These are phyloP conservation scores for Phytopythium montanum DNA, from an alignment of 352 stramenopile genomes.

Conservation along the genomic window DNA sequence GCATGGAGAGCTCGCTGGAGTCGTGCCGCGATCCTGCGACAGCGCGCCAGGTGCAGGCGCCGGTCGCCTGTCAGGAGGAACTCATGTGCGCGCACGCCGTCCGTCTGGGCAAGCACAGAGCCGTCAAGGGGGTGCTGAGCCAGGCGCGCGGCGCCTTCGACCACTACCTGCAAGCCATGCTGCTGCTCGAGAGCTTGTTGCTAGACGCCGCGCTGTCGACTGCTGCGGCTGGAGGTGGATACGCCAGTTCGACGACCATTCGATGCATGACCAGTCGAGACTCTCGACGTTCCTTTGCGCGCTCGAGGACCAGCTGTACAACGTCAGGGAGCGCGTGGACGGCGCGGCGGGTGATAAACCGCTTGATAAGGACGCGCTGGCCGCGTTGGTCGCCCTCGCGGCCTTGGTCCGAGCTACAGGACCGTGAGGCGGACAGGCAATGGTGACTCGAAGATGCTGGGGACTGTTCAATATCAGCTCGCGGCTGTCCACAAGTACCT, in stretches of 20 bases:
- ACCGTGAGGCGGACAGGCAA: background rate
- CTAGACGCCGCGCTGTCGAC: conserved; percentile 29
- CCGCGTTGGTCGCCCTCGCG: background rate
- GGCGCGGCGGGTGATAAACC: conserved; percentile 7
- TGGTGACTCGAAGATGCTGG: too few relatives aligned
- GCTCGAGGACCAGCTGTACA: conserved; percentile 49
- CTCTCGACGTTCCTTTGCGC: conserved; percentile 43
- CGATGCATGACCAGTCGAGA: conserved; percentile 50
- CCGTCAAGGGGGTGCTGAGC: conserved; percentile 67
- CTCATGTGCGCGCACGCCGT: conserved; percentile 62
- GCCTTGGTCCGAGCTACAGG: conserved; percentile 1
- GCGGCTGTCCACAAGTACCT: too few relatives aligned
- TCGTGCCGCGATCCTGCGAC: conserved; percentile 11
- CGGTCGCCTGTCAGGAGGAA: conserved; percentile 50
- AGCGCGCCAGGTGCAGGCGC: conserved; percentile 11
- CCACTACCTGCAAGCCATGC: conserved; percentile 53
- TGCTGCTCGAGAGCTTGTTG: conserved; percentile 59
- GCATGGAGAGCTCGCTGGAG: conserved; percentile 26
- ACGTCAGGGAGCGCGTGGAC: conserved; percentile 33
- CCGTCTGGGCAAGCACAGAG: conserved; percentile 54
- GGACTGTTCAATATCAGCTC: too few relatives aligned
- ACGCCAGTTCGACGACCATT: conserved; percentile 11
- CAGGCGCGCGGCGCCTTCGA: conserved; percentile 51
- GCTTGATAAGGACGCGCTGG: background rate
- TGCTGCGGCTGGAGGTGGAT: conserved; percentile 3